Conservation (phyloP, 306 rosid genomes). For the Elaeagnus macrophylla region DNA sequence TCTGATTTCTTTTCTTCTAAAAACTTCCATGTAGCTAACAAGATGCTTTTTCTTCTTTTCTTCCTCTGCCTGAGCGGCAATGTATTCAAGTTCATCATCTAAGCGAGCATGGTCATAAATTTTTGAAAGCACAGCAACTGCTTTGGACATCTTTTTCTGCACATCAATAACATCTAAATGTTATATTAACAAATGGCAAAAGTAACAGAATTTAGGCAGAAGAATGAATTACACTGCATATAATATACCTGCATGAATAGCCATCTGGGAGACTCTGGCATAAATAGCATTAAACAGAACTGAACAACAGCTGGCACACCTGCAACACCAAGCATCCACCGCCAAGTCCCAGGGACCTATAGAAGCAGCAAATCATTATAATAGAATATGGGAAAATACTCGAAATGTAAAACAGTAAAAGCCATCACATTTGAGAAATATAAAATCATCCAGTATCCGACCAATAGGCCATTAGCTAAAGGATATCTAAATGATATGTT, state of each 20-base stretch:
- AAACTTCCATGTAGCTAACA: constrained; percentile 47
- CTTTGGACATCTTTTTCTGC: constrained; percentile 52
- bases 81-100: constrained; percentile 65
- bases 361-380: constrained; percentile 15
- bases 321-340: constrained; percentile 94
- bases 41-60: constrained; percentile 35
- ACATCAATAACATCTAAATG: constrained; percentile 7
- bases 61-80: constrained; percentile 47
- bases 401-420: neutral
- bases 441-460: too few species aligned
- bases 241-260: constrained; percentile 57
- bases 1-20: constrained; percentile 58
- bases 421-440: neutral
- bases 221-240: neutral
- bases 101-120: constrained; percentile 61
- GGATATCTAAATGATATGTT: too few species aligned
- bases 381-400: neutral
- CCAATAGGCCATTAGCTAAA: too few species aligned
- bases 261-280: constrained; percentile 95
- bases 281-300: constrained; percentile 59
- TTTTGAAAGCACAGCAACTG: constrained; percentile 59
- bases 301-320: constrained; percentile 76
- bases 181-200: neutral
- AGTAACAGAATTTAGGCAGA: neutral
- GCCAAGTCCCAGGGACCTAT: constrained; percentile 88